Base-by-base conservation (phyloP, 352 stramenopile species). In the Pythium myriotylum region DNA sequence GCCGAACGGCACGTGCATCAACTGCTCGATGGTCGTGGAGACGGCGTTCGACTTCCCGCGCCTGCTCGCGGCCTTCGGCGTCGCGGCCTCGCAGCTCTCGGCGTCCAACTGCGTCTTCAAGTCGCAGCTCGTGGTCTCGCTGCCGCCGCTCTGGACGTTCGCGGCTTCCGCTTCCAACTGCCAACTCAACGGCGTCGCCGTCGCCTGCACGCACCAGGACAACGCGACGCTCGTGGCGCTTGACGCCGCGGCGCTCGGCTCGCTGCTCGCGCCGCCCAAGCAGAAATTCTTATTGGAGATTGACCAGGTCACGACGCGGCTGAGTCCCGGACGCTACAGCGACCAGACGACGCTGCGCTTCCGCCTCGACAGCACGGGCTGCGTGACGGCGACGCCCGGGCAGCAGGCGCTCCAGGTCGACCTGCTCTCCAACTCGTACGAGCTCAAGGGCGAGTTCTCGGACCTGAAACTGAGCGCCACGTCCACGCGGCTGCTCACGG, bases 21-120 rank as follows among this genome's bases (percentile, higher is more conserved):
- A 90, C 65, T 94, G 84, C 60, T 79, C 79, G 45, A 70, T 89
- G 48, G 67, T 84, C 29, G 65, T 77, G 8, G 43, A 60, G 33
- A 89, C 81, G 45, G 67, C 27, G 9, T 94, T 85, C 68, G 85
- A 92, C 62, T 94, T 94, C 48, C 84, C 84, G 3, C 69, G 74
- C 47, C 77, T 92, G 69, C 73, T 94, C 35, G 55, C 72, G 29
- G 76, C 77, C n/a, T 89, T 86, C 55, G 75, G 84, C 56, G 57
- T 94, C 5, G 77, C 81, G 10, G 32, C 67, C 7, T 48, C 55
- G 20, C 84, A 72, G 8, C 62, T 94, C 16, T 23, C 54, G 5
- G 53, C 62, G 8, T 48, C 45, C 4, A 42, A 51, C 9, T 94
- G 84, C 47, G 70, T 74, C 37, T 91, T 88, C 24, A 70, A 73